These are phyloP conservation scores for Emmonsiellopsis sp. DNA, from an alignment of 2,329 filamentous ascomycete species.

Conservation along the genomic window DNA sequence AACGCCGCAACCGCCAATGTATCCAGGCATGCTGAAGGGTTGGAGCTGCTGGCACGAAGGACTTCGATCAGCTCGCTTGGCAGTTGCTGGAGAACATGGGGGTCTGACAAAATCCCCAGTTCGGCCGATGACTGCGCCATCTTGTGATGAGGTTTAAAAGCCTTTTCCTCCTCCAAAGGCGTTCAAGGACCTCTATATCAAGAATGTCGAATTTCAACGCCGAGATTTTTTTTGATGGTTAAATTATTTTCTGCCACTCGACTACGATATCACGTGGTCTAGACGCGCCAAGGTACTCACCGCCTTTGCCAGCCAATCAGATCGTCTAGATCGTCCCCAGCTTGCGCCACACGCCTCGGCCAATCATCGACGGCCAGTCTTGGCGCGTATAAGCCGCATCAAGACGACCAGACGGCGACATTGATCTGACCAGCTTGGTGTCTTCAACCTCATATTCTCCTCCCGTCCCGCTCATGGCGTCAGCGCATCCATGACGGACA, in stretches of 20 bases:
- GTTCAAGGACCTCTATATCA: constrained; percentile 16
- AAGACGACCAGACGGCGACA: background rate
- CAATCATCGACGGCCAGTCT: constrained; percentile 2
- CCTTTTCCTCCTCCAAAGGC: constrained; percentile 1
- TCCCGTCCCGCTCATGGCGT: background rate
- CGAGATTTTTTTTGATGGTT: constrained; percentile 3
- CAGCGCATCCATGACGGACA: constrained; percentile 9
- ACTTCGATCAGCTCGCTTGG: constrained; percentile 61
- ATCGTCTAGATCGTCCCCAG: constrained; percentile 3
- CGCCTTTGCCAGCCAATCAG: constrained; percentile 3
- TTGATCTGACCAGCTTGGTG: background rate
- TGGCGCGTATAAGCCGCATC: background rate
- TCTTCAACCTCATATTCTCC: background rate
- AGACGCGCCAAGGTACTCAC: background rate
- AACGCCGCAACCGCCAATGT: constrained; percentile 61
- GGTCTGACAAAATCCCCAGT: constrained; percentile 46
- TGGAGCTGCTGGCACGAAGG: constrained; percentile 53
- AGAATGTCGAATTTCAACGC: constrained; percentile 4
- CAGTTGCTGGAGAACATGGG: constrained; percentile 45
- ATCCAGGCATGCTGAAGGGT: constrained; percentile 56
- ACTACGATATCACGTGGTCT: constrained; percentile 12
- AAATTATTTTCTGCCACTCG: constrained; percentile 21
- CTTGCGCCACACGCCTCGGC: constrained; percentile 19
- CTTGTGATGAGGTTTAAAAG: constrained; percentile 14
- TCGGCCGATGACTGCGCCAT: constrained; percentile 31